Evolutionary conservation across 176 grass and related monocot genomes (phyloP), one percentile per base, ranked within the genome.

Genomic region (Thinopyrum elongatum): DNA sequence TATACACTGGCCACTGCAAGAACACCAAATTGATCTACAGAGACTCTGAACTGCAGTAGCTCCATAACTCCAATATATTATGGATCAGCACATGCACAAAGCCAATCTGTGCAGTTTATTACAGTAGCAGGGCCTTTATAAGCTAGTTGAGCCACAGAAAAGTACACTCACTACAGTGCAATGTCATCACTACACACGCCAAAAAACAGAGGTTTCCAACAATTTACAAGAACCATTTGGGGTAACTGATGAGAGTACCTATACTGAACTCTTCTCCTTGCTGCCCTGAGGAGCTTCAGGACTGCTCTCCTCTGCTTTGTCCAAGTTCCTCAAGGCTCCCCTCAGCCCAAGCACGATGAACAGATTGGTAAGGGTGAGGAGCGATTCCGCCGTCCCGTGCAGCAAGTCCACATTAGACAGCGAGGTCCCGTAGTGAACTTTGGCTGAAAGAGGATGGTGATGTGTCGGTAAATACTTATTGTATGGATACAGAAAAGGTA

Each of bases 351-450:
- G 83, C 23, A 94, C 82, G 7, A 95, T 92, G 80, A 98, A 98
- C 39, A 95, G 66, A 61, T 95, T 98, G 44, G 97, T 99, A 4
- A 98, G 86, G n/a, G 96, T 94, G 64, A 98, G 90, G 3, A 99
- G 80, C 5, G 92, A 99, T 65, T 99, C 94, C 0, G 97, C 94
- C 16, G 82, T 80, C 49, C 97, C 94, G 16, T 98, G 97, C 44
- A 96, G 82, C 88, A 88, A 88, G 84, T 96, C 90, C 1, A 96
- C 94, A 30, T 95, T 98, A 3, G 97, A 95, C 22, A 98, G 76
- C 0, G 94, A 98, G 35, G 94, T 94, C 75, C 97, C 92, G 33
- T 95, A 95, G 11, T 98, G 94, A 60, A 98, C 82, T 70, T 98
- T 92, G 3, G 92, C 97, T 96, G 91, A 41, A 84, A 81, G 26